Evolutionary conservation across 208 protist species (phyloP).

Genomic region (Histomonas meleagridis): DNA sequence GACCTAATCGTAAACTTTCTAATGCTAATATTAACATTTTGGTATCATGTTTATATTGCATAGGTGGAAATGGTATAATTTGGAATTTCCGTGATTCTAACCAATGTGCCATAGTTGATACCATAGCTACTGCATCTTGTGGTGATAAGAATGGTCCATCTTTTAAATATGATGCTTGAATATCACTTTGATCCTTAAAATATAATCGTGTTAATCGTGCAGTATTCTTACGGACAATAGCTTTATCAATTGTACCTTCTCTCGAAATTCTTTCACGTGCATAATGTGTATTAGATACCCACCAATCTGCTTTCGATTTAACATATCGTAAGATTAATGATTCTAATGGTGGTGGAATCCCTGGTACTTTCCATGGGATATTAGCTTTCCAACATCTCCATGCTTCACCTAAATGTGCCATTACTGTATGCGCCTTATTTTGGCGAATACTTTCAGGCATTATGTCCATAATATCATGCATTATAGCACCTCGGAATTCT

Average conservation of each 20-base stretch:
- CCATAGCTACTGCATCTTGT: constrained; percentile 94
- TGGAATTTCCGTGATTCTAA: constrained; percentile 94
- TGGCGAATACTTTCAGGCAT: constrained; percentile 93
- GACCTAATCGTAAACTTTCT: constrained; percentile 94
- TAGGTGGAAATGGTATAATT: constrained; percentile 97
- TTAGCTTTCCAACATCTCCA: constrained; percentile 97
- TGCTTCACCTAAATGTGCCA: constrained; percentile 97
- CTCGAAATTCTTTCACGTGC: constrained; percentile 92
- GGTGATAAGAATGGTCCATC: constrained; percentile 87
- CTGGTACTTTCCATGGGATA: constrained; percentile 84
- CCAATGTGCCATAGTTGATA: constrained; percentile 97
- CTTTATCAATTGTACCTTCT: constrained; percentile 97
- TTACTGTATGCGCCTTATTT: constrained; percentile 87
- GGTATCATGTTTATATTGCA: constrained; percentile 97
- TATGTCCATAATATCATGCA: constrained; percentile 98
- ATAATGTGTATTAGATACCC: constrained; percentile 94
- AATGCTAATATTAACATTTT: constrained; percentile 96
- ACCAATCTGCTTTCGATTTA: constrained; percentile 99
- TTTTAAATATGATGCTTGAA: constrained; percentile 91
- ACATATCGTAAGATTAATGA: constrained; percentile 99
- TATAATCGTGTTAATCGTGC: constrained; percentile 95
- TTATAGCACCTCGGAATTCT: constrained; percentile 93
- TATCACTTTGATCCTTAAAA: constrained; percentile 97
- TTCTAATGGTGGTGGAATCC: constrained; percentile 87
- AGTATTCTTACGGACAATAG: constrained; percentile 99